A percentile compares a stretch with the other conserved stretches of the same genome.
These are phyloP conservation scores for Penicillium verhagenii DNA, from an alignment of 495 filamentous ascomycete genomes.

Conservation along the genomic window DNA sequence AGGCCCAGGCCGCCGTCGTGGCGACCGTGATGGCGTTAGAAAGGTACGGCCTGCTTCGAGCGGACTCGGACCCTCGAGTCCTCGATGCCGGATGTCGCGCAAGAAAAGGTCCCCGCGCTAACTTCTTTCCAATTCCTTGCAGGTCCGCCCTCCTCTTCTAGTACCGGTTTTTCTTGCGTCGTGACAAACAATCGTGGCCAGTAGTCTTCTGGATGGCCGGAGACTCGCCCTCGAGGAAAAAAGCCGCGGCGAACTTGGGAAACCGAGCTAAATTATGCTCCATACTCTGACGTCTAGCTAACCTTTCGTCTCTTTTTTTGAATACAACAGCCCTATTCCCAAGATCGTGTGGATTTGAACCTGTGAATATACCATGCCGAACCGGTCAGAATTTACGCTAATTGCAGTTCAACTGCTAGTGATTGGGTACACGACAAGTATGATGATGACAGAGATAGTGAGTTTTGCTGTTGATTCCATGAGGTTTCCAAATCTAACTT, in stretches of 20 bases:
- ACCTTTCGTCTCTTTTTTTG: conserved; percentile 49
- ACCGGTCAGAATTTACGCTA: conserved; percentile 11
- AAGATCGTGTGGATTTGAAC: conserved; percentile 56
- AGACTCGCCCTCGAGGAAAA: conserved; percentile 30
- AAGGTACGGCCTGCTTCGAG: conserved; percentile 53
- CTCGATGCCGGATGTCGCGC: not conserved
- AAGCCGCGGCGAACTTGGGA: conserved; percentile 35
- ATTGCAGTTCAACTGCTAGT: conserved; percentile 39
- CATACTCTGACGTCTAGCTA: conserved; percentile 53
- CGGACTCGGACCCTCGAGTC: not conserved
- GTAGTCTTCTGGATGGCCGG: conserved; percentile 27
- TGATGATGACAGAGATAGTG: conserved; percentile 60
- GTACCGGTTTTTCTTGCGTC: conserved; percentile 36
- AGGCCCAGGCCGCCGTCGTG: conserved; percentile 64
- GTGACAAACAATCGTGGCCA: conserved; percentile 39
- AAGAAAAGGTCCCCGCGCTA: conserved; percentile 14
- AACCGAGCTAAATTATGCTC: conserved; percentile 42
- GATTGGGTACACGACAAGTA: conserved; percentile 93
- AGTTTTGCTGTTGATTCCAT: conserved; percentile 13
- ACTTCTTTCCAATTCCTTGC: conserved; percentile 21
- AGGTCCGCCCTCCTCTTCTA: conserved; percentile 48
- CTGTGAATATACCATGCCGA: conserved; percentile 36
- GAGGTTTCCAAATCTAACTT: conserved; percentile 11
- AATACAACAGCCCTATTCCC: conserved; percentile 55
- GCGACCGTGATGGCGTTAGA: conserved; percentile 64